Conservation (phyloP, 2,329 filamentous ascomycete species). For the Ascomycota sp. region DNA sequence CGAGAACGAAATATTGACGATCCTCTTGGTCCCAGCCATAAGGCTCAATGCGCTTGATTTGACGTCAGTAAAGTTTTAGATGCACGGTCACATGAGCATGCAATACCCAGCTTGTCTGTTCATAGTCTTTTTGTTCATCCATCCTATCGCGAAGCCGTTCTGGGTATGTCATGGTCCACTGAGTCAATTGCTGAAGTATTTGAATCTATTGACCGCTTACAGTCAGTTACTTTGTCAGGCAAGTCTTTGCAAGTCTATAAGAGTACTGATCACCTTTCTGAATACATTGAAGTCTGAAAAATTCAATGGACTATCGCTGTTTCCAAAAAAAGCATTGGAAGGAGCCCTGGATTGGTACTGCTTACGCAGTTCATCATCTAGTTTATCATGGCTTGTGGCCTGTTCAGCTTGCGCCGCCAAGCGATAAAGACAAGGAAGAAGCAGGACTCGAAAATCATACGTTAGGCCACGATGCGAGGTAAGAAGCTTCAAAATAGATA, state of each 20-base stretch:
- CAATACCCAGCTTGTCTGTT: conserved; percentile 68
- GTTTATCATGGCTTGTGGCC: conserved; percentile 49
- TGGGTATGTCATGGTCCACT: conserved; percentile 74
- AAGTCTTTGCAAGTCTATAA: background rate
- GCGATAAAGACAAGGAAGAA: background rate
- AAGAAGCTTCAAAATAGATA: conserved; percentile 76
- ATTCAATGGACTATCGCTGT: conserved; percentile 42
- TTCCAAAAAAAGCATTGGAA: conserved; percentile 65
- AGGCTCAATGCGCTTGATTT: conserved; percentile 47
- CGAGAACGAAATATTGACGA: conserved; percentile 71
- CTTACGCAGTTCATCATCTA: conserved; percentile 81
- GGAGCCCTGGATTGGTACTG: conserved; percentile 75
- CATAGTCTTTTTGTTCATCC: conserved; percentile 58
- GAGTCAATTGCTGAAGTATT: conserved; percentile 71
- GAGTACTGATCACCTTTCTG: conserved; percentile 38
- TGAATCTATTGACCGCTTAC: conserved; percentile 28
- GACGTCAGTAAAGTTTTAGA: conserved; percentile 4
- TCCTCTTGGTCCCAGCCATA: conserved; percentile 80
- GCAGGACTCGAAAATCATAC: conserved; percentile 29
- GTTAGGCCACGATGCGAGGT: conserved; percentile 85
- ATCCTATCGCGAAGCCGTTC: conserved; percentile 76
- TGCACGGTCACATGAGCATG: background rate
- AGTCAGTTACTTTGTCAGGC: background rate
- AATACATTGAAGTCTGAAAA: conserved; percentile 72
- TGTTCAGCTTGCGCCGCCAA: conserved; percentile 2